phyloP scores from a whole-genome alignment of 331 rosid species.

The Arachis monticola region DNA sequence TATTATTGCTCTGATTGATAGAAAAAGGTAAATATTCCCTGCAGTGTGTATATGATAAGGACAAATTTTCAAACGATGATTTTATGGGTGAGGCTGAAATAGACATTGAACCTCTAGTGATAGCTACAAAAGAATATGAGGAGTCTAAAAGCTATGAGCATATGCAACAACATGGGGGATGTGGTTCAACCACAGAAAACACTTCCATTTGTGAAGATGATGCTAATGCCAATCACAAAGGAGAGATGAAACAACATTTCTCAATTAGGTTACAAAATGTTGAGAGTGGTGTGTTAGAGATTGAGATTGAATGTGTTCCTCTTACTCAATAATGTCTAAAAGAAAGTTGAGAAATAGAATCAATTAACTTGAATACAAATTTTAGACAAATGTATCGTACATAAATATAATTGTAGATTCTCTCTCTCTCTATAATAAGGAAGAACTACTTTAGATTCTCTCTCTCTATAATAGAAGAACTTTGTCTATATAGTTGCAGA shows the following conservation, averaged over 20 bases:
- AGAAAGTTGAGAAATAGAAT: constrained; percentile 14
- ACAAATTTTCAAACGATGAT: constrained; percentile 83
- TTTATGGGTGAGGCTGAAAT: constrained; percentile 98
- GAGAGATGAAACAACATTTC: constrained; percentile 74
- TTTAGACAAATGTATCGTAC: too few species aligned
- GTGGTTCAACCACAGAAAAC: constrained; percentile 68
- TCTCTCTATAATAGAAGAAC: too few species aligned
- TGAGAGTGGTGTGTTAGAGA: constrained; percentile 83
- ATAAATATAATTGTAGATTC: too few species aligned
- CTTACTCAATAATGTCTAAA: constrained; percentile 66
- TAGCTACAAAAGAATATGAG: constrained; percentile 78
- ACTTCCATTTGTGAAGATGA: constrained; percentile 63
- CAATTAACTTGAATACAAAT: neutral
- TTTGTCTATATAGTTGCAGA: too few species aligned
- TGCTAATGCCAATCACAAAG: constrained; percentile 62
- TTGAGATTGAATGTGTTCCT: constrained; percentile 92
- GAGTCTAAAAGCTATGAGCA: constrained; percentile 50
- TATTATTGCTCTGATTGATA: too few species aligned
- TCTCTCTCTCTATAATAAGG: too few species aligned
- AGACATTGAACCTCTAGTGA: constrained; percentile 84
- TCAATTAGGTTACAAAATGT: constrained; percentile 77
- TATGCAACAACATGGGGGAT: constrained; percentile 65
- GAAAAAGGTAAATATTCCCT: neutral
- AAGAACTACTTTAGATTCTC: too few species aligned
- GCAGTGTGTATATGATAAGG: constrained; percentile 94